phyloP scores from a whole-genome alignment of 768 basidiomycete species.

The Tulasnella sp. region DNA sequence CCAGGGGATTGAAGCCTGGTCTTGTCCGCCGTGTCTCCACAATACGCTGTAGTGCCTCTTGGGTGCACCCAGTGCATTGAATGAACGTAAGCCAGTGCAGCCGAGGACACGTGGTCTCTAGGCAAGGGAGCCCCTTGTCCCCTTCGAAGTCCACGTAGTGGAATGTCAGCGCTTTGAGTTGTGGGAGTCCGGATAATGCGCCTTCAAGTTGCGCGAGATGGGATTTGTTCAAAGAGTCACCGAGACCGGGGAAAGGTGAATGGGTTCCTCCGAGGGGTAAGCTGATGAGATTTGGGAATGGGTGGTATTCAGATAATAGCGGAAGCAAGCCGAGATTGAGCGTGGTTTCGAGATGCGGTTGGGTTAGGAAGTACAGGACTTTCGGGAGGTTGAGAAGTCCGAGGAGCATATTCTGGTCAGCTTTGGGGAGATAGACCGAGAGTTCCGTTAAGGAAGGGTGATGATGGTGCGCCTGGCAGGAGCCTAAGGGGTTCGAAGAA shows the following conservation, averaged over 20 bases:
- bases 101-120: no score
- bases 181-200: not conserved
- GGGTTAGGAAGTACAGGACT: not conserved
- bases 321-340: not conserved
- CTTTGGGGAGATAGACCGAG: not conserved
- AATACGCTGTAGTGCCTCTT: not conserved
- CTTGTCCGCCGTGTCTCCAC: not conserved
- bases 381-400: not conserved
- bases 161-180: not conserved
- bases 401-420: not conserved
- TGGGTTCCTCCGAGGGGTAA: not conserved
- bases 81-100: not conserved
- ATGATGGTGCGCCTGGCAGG: not conserved
- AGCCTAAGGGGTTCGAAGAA: no score
- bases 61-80: not conserved
- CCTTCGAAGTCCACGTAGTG: not conserved
- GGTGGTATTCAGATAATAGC: not conserved
- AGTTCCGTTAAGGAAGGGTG: not conserved
- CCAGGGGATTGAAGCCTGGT: no score
- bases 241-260: no score
- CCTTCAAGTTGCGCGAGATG: not conserved
- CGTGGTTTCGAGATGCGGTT: not conserved
- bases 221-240: not conserved
- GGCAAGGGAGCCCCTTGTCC: not conserved
- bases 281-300: not conserved